Evolutionary conservation across 345 rosid species (phyloP).

Genomic region (Crucihimalaya himalaica): DNA sequence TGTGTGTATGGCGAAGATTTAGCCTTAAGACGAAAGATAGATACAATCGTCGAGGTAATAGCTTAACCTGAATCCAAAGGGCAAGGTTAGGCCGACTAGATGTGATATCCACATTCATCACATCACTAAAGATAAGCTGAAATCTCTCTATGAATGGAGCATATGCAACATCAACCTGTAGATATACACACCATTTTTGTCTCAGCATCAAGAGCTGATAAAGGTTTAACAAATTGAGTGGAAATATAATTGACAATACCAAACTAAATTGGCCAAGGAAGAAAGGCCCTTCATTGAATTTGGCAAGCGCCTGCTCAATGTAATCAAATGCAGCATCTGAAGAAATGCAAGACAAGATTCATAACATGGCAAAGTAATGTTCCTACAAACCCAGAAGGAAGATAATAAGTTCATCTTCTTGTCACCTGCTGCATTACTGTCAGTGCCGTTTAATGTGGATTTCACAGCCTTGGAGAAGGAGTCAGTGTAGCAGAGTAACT

Average conservation of each 20-base stretch:
- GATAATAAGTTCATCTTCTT: background rate
- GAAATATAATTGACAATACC: constrained; percentile 34
- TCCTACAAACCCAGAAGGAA: background rate
- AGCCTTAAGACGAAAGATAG: background rate
- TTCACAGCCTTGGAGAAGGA: constrained; percentile 50
- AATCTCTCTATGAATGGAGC: constrained; percentile 74
- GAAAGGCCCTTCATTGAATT: constrained; percentile 74
- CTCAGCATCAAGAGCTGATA: constrained; percentile 10
- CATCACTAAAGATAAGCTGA: constrained; percentile 53
- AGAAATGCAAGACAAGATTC: constrained; percentile 18
- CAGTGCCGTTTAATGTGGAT: constrained; percentile 53
- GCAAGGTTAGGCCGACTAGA: constrained; percentile 68
- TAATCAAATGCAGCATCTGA: constrained; percentile 68
- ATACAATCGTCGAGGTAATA: background rate
- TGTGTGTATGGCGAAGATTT: background rate
- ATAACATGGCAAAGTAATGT: background rate
- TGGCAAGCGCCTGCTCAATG: constrained; percentile 68
- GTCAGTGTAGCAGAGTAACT: constrained; percentile 58
- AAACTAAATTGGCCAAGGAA: constrained; percentile 76
- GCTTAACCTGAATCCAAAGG: constrained; percentile 72
- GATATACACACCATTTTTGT: background rate
- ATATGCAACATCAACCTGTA: constrained; percentile 79
- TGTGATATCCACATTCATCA: constrained; percentile 57
- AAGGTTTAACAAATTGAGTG: background rate
- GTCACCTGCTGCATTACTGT: constrained; percentile 48